These are phyloP conservation scores for Coniosporium apollinis DNA, from an alignment of 495 filamentous ascomycete genomes.

Conservation along the genomic window DNA sequence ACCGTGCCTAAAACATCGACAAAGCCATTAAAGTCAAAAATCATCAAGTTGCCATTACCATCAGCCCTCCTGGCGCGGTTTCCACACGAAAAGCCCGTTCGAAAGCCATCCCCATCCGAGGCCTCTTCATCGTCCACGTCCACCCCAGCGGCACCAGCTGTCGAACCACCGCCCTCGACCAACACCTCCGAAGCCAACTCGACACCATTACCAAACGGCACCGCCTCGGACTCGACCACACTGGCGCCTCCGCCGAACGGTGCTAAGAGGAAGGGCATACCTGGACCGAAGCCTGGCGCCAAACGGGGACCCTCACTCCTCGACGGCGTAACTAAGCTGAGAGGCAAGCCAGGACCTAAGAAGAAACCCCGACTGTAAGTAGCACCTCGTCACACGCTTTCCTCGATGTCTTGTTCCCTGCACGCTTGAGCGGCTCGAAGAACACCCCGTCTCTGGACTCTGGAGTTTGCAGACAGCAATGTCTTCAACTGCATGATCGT, in stretches of 20 bases:
- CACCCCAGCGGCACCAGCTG: slow-evolving; percentile 29
- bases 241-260: slow-evolving; percentile 32
- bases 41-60: slow-evolving; percentile 39
- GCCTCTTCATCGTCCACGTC: slow-evolving; percentile 23
- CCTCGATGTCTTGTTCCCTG: too few species aligned
- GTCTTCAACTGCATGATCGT: too few species aligned
- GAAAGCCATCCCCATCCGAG: slow-evolving; percentile 10
- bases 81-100: slow-evolving; percentile 14
- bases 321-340: slow-evolving; percentile 42
- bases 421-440: too few species aligned
- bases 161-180: slow-evolving; percentile 38
- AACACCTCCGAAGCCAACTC: slow-evolving; percentile 36
- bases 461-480: too few species aligned
- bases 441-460: too few species aligned
- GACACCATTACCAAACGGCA: slow-evolving; percentile 36
- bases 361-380: slow-evolving; percentile 89
- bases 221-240: slow-evolving; percentile 31
- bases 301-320: slow-evolving; percentile 38
- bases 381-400: slow-evolving; percentile 1
- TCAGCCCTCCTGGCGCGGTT: slow-evolving; percentile 32
- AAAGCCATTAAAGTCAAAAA: slow-evolving; percentile 27
- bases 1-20: slow-evolving; percentile 6
- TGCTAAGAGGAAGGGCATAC: slow-evolving; percentile 42
- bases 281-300: slow-evolving; percentile 37
- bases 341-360: slow-evolving; percentile 85